phyloP scores from a whole-genome alignment of 2,329 filamentous ascomycete genomes.

The Fusarium palustre region DNA sequence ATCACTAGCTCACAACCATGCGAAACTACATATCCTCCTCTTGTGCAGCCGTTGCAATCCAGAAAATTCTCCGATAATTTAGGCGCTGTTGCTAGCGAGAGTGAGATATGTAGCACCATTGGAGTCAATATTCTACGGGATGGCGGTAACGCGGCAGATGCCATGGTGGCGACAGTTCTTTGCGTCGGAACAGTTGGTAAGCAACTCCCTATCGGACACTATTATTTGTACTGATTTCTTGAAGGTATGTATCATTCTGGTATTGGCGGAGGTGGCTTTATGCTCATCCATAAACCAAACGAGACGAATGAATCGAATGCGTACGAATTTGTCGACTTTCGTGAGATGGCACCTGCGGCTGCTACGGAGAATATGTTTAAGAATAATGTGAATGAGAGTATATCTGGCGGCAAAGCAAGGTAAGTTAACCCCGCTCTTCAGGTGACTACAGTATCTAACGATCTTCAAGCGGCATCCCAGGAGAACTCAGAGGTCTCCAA shows the following conservation, averaged over 20 bases:
- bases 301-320: slow-evolving; percentile 54
- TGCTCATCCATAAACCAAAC: slow-evolving; percentile 73
- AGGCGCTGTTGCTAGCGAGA: slow-evolving; percentile 73
- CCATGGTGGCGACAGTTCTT: slow-evolving; percentile 71
- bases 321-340: slow-evolving; percentile 87
- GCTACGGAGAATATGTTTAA: slow-evolving; percentile 85
- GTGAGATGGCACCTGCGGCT: slow-evolving; percentile 84
- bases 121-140: slow-evolving; percentile 67
- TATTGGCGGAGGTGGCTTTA: slow-evolving; percentile 83
- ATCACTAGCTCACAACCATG: slow-evolving; percentile 11
- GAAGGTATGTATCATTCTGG: slow-evolving; percentile 73
- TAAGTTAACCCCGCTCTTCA: slow-evolving; percentile 59
- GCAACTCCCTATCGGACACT: accelerated
- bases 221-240: accelerated
- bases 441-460: accelerated
- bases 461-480: slow-evolving; percentile 69
- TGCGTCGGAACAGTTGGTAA: slow-evolving; percentile 69
- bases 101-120: slow-evolving; percentile 67
- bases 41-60: slow-evolving; percentile 7
- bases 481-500: slow-evolving; percentile 79
- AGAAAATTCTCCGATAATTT: slow-evolving; percentile 42
- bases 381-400: slow-evolving; percentile 71
- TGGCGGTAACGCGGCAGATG: slow-evolving; percentile 76
- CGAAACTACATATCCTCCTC: slow-evolving; percentile 24
- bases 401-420: slow-evolving; percentile 77